Conservation (phyloP, 192 early-diverging fungal genomes). For the Entomortierella parvispora region DNA sequence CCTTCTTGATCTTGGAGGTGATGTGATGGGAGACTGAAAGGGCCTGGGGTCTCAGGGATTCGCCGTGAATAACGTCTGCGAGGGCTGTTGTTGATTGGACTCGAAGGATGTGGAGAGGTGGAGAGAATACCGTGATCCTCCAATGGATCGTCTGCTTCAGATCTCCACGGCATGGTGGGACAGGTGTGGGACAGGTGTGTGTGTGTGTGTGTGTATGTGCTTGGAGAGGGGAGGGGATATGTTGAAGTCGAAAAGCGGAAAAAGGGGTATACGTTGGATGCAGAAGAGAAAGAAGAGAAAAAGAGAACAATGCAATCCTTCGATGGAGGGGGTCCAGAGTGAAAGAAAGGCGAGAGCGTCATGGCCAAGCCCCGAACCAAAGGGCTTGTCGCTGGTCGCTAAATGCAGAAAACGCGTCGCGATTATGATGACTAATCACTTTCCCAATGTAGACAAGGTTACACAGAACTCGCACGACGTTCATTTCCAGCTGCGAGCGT, state of each 20-base stretch:
- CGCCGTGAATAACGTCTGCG: no score
- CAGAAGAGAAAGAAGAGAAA: not conserved
- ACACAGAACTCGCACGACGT: no score
- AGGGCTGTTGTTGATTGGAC: not conserved
- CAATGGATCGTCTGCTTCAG: not conserved
- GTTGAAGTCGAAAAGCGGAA: not conserved
- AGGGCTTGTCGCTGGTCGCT: no score
- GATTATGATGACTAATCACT: no score
- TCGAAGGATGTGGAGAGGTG: constrained; percentile 10
- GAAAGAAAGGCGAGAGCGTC: no score
- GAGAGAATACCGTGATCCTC: not conserved
- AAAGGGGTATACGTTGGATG: not conserved
- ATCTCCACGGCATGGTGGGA: not conserved
- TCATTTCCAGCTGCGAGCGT: no score
- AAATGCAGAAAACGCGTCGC: no score
- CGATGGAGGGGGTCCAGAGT: no score
- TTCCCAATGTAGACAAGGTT: no score
- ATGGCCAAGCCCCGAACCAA: no score
- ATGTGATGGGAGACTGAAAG: not conserved
- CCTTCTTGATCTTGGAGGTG: no score
- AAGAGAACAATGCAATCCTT: not conserved
- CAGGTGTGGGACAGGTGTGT: not conserved
- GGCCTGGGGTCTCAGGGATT: constrained; percentile 8
- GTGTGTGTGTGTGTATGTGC: not conserved
- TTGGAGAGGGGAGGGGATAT: not conserved